Evolutionary conservation across 257 asterid genomes (phyloP), one percentile per base, ranked within the genome.

Genomic region (Solanum appendiculatum): DNA sequence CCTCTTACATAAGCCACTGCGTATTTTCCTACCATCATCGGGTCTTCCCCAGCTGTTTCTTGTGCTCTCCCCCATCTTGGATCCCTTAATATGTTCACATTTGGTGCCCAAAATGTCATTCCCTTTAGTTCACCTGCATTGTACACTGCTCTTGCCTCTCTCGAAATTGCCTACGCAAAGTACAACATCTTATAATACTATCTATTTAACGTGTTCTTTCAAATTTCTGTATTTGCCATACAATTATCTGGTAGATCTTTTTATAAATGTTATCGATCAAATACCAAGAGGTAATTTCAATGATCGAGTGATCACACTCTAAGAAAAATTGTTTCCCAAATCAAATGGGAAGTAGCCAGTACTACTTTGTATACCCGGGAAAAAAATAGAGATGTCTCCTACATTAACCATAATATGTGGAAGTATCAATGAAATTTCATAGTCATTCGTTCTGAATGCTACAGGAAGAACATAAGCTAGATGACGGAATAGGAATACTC

Each of bases 1-100:
- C 98, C 98, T 85, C 96, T 93, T 44, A 95, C 98, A 87, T 92
- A 95, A 4, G 98, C 86, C 40, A 90, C 90, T 58, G 88, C 89
- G 6, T 91, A 91, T 20, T 37, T 64, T 13, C 91, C 87, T 11
- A 82, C 89, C 37, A 91, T 84, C 86, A 70, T n/a, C 14, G 93
- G 93, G 83, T 91, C 93, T 84, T 89, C 93, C 27, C 93, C 93
- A 0, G 92, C 90, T 42, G 93, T 91, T 83, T 91, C 93, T 34
- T 91, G 93, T 21, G 90, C 92, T 83, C 93, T 87, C 8, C 93
- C 93, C 93, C 93, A 91, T 37, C 93, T 89, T 64, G 93, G 93
- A 27, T 91, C 93, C 81, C 92, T 89, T 63, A 88, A 86, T 54
- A 91, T 90, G 85, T 91, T 91, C 82, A 91, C 88, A 31, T 91